Evolutionary conservation across 2,329 filamentous ascomycete species (phyloP).

Genomic region (Aureobasidium leucospermi): DNA sequence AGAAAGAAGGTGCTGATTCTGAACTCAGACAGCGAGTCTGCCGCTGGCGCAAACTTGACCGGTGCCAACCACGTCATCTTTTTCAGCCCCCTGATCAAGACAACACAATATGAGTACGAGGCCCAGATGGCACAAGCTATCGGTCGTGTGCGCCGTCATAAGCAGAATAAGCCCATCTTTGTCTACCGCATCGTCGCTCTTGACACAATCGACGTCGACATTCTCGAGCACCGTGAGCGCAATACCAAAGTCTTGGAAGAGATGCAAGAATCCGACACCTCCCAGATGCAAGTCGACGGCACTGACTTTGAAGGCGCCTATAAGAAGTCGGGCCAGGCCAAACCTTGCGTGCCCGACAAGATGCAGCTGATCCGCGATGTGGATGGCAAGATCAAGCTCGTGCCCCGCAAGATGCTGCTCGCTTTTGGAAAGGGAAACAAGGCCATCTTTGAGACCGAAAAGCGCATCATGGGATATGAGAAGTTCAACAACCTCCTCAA

Average conservation of each 20-base stretch:
- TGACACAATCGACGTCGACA: slow-evolving; percentile 50
- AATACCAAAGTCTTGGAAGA: slow-evolving; percentile 23
- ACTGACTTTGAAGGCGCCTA: not conserved
- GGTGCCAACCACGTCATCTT: slow-evolving; percentile 60
- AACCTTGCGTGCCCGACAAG: slow-evolving; percentile 28
- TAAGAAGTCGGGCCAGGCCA: not conserved
- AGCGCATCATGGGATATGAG: slow-evolving; percentile 24
- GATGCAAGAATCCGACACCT: slow-evolving; percentile 1
- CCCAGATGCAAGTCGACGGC: not conserved
- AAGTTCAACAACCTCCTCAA: slow-evolving; percentile 28
- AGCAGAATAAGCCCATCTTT: slow-evolving; percentile 50
- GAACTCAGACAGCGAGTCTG: slow-evolving; percentile 48
- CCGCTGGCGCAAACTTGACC: slow-evolving; percentile 55
- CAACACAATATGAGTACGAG: slow-evolving; percentile 48
- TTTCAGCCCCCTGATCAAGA: slow-evolving; percentile 46
- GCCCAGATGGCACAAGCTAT: slow-evolving; percentile 56
- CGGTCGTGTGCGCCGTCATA: slow-evolving; percentile 51
- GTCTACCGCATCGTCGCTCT: slow-evolving; percentile 74
- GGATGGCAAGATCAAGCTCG: slow-evolving; percentile 25
- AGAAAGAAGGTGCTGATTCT: slow-evolving; percentile 49
- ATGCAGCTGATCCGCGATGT: slow-evolving; percentile 23
- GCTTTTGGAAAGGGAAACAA: slow-evolving; percentile 13
- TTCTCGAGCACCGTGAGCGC: slow-evolving; percentile 38
- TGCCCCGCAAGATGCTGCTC: slow-evolving; percentile 25
- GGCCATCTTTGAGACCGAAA: slow-evolving; percentile 19